Conservation (phyloP, 345 rosid species). For the Citrus hindsii region DNA sequence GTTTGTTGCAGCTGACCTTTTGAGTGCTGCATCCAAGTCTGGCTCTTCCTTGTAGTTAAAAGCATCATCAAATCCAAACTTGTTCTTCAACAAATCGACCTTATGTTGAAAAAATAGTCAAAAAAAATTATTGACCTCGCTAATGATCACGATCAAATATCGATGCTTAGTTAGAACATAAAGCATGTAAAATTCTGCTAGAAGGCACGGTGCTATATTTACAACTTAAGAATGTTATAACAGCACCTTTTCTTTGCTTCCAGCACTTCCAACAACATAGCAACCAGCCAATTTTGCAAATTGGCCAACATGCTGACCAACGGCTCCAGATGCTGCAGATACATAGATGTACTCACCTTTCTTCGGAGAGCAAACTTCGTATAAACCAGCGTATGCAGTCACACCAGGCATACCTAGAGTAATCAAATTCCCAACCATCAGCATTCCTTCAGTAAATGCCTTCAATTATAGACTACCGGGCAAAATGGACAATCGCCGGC, state of each 20-base stretch:
- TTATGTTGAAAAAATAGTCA: neutral
- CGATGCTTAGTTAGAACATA: neutral
- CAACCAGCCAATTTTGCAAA: slow-evolving; percentile 50
- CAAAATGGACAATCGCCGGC: no score
- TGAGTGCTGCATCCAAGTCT: slow-evolving; percentile 48
- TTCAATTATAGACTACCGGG: neutral
- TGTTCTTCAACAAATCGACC: slow-evolving; percentile 61
- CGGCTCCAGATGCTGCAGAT: slow-evolving; percentile 58
- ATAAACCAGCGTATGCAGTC: slow-evolving; percentile 52
- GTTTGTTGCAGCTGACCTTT: slow-evolving; percentile 35
- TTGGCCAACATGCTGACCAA: slow-evolving; percentile 63
- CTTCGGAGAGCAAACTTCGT: slow-evolving; percentile 46
- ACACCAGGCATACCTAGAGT: slow-evolving; percentile 47
- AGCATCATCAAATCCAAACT: slow-evolving; percentile 70
- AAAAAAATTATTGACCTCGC: neutral
- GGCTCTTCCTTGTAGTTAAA: slow-evolving; percentile 72
- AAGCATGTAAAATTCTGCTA: neutral
- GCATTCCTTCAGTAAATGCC: neutral
- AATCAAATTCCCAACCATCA: neutral
- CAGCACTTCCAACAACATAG: slow-evolving; percentile 56
- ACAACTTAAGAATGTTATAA: no score
- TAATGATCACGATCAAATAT: neutral
- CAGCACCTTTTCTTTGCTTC: slow-evolving; percentile 39
- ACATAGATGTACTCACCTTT: slow-evolving; percentile 46
- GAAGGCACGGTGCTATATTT: neutral